A percentile compares a stretch with the other conserved stretches of the same genome.
phyloP scores from a whole-genome alignment of 1,284 basidiomycete species.

The Cutaneotrichosporon curvatum region DNA sequence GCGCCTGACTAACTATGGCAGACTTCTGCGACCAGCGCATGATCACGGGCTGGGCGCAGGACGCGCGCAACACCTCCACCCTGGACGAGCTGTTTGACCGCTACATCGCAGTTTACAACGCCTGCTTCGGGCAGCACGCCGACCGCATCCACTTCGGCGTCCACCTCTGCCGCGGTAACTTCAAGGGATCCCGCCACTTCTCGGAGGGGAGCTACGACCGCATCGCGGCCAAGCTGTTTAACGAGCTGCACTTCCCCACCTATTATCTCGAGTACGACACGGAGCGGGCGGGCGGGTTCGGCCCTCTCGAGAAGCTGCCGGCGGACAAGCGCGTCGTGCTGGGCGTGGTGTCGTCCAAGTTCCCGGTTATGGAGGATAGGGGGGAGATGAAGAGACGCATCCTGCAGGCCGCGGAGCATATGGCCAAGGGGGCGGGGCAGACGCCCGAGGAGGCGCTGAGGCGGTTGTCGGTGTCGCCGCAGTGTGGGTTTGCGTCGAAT shows the following conservation, averaged over 20 bases:
- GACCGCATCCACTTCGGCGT: conserved; percentile 61
- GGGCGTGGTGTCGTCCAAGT: conserved; percentile 67
- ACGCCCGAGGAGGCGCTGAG: conserved; percentile 21
- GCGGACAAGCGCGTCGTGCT: conserved; percentile 59
- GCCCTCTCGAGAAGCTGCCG: conserved; percentile 60
- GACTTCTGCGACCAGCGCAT: conserved; percentile 32
- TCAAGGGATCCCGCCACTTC: conserved; percentile 61
- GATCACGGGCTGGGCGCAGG: conserved; percentile 47
- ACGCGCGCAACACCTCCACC: conserved; percentile 57
- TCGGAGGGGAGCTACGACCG: conserved; percentile 65
- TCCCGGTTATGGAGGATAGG: conserved; percentile 58
- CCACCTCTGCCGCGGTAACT: conserved; percentile 72
- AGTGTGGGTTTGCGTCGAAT: conserved; percentile 33
- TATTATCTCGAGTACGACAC: conserved; percentile 75
- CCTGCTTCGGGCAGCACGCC: conserved; percentile 56
- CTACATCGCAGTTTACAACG: conserved; percentile 65
- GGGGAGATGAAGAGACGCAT: conserved; percentile 57
- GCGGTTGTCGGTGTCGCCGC: conserved; percentile 31
- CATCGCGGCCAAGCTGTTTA: conserved; percentile 65
- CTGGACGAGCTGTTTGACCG: conserved; percentile 58
- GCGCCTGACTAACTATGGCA: conserved; percentile 3
- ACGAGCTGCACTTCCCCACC: conserved; percentile 62
- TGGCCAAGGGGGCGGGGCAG: conserved; percentile 33
- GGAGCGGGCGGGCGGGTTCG: conserved; percentile 62
- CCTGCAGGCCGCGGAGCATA: conserved; percentile 55